Base-by-base conservation (phyloP, 495 filamentous ascomycete genomes). In the Aspergillus baeticus region DNA sequence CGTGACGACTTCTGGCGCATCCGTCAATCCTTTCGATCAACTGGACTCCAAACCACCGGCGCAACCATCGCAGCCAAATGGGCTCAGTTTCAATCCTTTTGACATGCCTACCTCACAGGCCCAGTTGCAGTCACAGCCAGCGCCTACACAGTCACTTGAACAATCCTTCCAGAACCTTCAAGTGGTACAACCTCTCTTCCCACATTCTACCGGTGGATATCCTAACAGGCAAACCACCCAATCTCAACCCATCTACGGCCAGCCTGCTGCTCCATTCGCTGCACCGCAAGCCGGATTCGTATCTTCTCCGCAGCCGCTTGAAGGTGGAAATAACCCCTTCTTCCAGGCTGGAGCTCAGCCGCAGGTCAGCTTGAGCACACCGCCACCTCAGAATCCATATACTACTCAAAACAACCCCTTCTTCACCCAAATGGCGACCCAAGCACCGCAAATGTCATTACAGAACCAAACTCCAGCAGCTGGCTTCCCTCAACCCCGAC, bases 201-300 rank as follows among this genome's bases (percentile, higher is more conserved):
- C 91, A 0, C 84, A 96, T 70, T 86, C 87, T 20, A 95, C 91
- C 6, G 92, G 92, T 8, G 91, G 91, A 31, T 79, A 88, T 61
- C 80, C 83, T 17, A 76, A 73, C 35, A 77, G 81, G 29, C 83
- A 84, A 38, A 75, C 76, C 21, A 73, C 67, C 43, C 63, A 69
- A 54, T 66, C 69, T 20, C 80, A 82, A 54, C 43, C 74, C 58
- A 70, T 62, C 36, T 76, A 78, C 46, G 81, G 75, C 61, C 84
- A 82, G 55, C 74, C 83, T 39, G 82, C 82, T 63, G 84, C 84
- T 15, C 84, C 82, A 11, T 73, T 84, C 17, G 77, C 83, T n/a
- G 74, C 82, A 34, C 70, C 73, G 14, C 86, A 88, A 58, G 77
- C 77, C 54, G 62, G 58, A 47, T 75, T 67, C 58, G 67, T 67